Evolutionary conservation across 1,284 basidiomycete genomes (phyloP), one percentile per base, ranked within the genome.

Genomic region (Sporisorium sorghi): DNA sequence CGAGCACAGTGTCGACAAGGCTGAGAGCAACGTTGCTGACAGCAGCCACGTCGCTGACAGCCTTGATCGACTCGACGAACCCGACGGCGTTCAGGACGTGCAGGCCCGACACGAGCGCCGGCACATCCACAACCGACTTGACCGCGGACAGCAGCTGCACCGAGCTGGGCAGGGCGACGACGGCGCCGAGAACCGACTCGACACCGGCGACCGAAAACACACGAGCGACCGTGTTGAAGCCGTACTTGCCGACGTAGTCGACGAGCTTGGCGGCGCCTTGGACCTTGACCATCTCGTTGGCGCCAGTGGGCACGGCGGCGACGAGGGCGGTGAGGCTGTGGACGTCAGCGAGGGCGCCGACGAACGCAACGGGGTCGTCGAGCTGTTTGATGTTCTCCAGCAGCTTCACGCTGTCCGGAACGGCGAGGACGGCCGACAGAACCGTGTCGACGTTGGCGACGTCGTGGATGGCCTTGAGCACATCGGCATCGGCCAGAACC

Each of bases 101-200:
- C 23, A 68, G 23, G n/a, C 65, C 65, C 19, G 47, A 52, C 15
- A 68, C 58, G 6, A 68, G 35, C n/a, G 58, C 54, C 3, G 43
- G 23, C 7, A 68, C 65, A n/a, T 68, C 65, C 21, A 32, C 46
- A 23, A 68, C 50, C 39, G 53, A 32, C 54, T 61, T 68, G 49
- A 68, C n/a, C 44, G 58, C 43, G n/a, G 42, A 14, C 15, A 68
- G 35, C n/a, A 68, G 44, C 46, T 53, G 14, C 6, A 68, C 54
- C 21, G 65, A 68, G 35, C 30, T 49, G 6, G 65, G 40, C 5
- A 68, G 47, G 7, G 35, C 42, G 4, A 52, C 12, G 32, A 68
- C 26, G 5, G 65, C 24, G 10, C 37, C 15, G 32, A 68, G 65
- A 39, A 68, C 58, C 17, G 1, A 15, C 5, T 42, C 52, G 30